Percentiles rank a stretch among this genome's conserved stretches.
phyloP scores from a whole-genome alignment of 352 stramenopile genomes.

The Aphanomyces invadans region DNA sequence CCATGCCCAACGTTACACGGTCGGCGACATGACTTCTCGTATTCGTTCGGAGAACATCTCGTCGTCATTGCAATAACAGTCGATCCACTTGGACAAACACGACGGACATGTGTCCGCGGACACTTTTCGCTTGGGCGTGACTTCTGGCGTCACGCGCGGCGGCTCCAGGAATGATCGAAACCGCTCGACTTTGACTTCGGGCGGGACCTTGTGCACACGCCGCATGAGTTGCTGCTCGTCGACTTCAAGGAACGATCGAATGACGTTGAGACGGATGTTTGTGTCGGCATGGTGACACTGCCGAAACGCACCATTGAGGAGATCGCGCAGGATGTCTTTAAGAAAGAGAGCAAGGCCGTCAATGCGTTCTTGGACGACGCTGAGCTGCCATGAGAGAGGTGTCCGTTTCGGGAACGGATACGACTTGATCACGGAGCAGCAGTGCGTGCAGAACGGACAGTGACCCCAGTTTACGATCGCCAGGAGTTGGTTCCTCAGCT shows the following conservation, averaged over 20 bases:
- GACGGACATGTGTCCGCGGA: constrained; percentile 62
- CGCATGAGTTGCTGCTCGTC: constrained; percentile 48
- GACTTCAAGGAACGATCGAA: constrained; percentile 72
- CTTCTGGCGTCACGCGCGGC: constrained; percentile 31
- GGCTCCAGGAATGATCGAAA: constrained; percentile 34
- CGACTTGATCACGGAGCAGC: constrained; percentile 53
- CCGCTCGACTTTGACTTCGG: constrained; percentile 16
- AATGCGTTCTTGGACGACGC: constrained; percentile 79
- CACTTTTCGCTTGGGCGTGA: constrained; percentile 30
- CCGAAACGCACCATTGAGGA: constrained; percentile 61
- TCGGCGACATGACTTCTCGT: neutral
- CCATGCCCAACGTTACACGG: too few relatives aligned
- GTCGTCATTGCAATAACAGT: constrained; percentile 82
- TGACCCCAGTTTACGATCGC: constrained; percentile 72
- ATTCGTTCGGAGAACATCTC: constrained; percentile 29
- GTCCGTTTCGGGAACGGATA: constrained; percentile 75
- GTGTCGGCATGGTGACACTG: constrained; percentile 52
- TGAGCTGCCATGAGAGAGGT: constrained; percentile 45
- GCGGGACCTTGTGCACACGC: constrained; percentile 25
- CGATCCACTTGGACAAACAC: constrained; percentile 78
- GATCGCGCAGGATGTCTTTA: constrained; percentile 41
- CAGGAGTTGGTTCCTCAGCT: constrained; percentile 75
- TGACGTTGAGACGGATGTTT: constrained; percentile 63
- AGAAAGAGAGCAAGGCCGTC: constrained; percentile 66
- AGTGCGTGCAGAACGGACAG: constrained; percentile 56